Conservation (phyloP, 2,329 filamentous ascomycete genomes). For the Hortaea werneckii region DNA sequence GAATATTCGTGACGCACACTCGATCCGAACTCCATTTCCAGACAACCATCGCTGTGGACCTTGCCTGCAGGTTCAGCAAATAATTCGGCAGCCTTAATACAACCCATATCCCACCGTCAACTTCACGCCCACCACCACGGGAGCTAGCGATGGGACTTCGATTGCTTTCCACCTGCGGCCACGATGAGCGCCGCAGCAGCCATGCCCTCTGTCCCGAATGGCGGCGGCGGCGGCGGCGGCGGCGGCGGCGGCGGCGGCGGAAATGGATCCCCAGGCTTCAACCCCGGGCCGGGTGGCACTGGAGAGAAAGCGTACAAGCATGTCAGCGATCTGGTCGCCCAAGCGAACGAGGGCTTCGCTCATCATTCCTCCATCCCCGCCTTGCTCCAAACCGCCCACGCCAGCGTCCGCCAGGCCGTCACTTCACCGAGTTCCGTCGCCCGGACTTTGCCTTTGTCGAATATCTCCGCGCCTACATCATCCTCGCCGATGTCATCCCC, state of each 20-base stretch:
- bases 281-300: slow-evolving; percentile 5
- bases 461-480: slow-evolving; percentile 71
- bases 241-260: too few relatives aligned
- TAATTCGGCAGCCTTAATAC: too few relatives aligned
- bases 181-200: slow-evolving; percentile 29
- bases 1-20: too few relatives aligned
- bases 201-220: slow-evolving; percentile 1
- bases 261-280: too few relatives aligned
- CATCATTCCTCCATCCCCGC: slow-evolving; percentile 15
- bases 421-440: slow-evolving; percentile 52
- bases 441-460: slow-evolving; percentile 71
- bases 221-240: not conserved
- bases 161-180: not conserved
- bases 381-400: slow-evolving; percentile 32
- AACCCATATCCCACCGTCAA: too few relatives aligned
- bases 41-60: too few relatives aligned
- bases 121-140: too few relatives aligned
- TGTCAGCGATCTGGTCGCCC: slow-evolving; percentile 35
- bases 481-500: slow-evolving; percentile 67
- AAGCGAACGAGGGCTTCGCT: slow-evolving; percentile 12
- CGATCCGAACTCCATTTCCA: too few relatives aligned
- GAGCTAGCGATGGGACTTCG: too few relatives aligned
- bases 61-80: too few relatives aligned
- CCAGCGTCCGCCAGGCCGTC: slow-evolving; percentile 42
- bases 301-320: slow-evolving; percentile 24